Base-by-base conservation (phyloP, 192 early-diverging fungal species). In the Blastocladiella britannica region DNA sequence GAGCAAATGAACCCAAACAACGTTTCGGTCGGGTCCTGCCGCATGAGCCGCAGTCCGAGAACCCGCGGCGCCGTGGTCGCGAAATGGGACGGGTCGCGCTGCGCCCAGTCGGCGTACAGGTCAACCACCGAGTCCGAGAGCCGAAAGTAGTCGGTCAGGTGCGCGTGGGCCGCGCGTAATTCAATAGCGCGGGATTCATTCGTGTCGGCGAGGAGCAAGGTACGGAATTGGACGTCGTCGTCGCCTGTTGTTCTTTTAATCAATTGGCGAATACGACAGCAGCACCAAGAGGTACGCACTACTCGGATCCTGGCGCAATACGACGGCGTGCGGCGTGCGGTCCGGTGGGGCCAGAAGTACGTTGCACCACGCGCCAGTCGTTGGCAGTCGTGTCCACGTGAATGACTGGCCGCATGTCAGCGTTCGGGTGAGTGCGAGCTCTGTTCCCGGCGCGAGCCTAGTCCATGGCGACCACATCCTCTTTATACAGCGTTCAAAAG, bases 1-100 rank as follows among this genome's bases (percentile, higher is more conserved):
- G 85, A 85, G 65, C 91, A 94, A 9, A 98, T 93, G 58, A 98
- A 98, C 23, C 79, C 77, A 52, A 98, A 68, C 52, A 91, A 56
- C 58, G 80, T 89, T 67, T 97, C 94, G 22, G 80, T 71, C 8
- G 89, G 87, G 25, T 88, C 84, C 59, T 95, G 91, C 53, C 82
- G 66, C 25, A 93, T 57, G 3, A 85, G 77, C 28, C 89, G 73
- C 25, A 93, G 73, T 5, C 89, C 90, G 1, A 61, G 70, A 62
- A 75, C 77, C 20, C 53, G 52, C 0, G 53, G 37, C 0, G 74
- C 78, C 58, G 81, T 79, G 1, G 63, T 64, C 24, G 68, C 63
- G 57, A 96, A 92, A 29, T 86, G 78, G 1, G n/a, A n/a, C n/a
- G 65, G 60, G 56, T 93, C 88, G 0, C 59, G 58, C 5, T 61